Conservation (phyloP, 2,329 filamentous ascomycete genomes). For the Fusarium hostae region DNA sequence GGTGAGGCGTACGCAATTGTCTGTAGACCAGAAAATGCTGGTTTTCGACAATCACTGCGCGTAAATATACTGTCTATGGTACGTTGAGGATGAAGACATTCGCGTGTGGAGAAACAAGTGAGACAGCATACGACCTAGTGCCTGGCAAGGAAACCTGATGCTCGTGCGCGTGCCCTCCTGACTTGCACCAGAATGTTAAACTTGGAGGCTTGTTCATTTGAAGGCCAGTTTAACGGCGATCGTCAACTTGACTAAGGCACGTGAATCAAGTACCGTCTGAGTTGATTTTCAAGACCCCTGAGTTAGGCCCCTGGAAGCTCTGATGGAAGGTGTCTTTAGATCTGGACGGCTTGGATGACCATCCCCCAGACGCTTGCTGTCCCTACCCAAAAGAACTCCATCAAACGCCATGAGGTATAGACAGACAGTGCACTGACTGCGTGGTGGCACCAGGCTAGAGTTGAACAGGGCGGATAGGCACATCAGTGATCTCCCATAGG, state of each 20-base stretch:
- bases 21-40: conserved; percentile 22
- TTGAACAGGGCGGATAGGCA: conserved; percentile 27
- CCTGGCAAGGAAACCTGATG: background rate
- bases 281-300: conserved; percentile 26
- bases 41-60: conserved; percentile 29
- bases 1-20: conserved; percentile 27
- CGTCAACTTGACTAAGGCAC: conserved; percentile 35
- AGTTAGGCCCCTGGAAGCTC: conserved; percentile 30
- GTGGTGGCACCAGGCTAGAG: conserved; percentile 27
- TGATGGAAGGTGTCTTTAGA: conserved; percentile 13
- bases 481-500: conserved; percentile 28
- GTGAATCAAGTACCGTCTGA: conserved; percentile 42
- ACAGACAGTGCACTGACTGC: conserved; percentile 32
- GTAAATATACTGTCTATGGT: conserved; percentile 14
- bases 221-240: conserved; percentile 12
- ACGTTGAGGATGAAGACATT: conserved; percentile 12
- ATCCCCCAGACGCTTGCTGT: conserved; percentile 18
- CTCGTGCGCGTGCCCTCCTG: conserved; percentile 9
- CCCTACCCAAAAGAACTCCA: conserved; percentile 13
- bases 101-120: conserved; percentile 20
- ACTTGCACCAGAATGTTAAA: conserved; percentile 4
- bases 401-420: conserved; percentile 30
- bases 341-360: conserved; percentile 3
- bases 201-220: background rate
- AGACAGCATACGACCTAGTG: conserved; percentile 19